A percentile compares a stretch with the other conserved stretches of the same genome.
These are phyloP conservation scores for Avena atlantica DNA, from an alignment of 176 grass and related monocot species.

Conservation along the genomic window DNA sequence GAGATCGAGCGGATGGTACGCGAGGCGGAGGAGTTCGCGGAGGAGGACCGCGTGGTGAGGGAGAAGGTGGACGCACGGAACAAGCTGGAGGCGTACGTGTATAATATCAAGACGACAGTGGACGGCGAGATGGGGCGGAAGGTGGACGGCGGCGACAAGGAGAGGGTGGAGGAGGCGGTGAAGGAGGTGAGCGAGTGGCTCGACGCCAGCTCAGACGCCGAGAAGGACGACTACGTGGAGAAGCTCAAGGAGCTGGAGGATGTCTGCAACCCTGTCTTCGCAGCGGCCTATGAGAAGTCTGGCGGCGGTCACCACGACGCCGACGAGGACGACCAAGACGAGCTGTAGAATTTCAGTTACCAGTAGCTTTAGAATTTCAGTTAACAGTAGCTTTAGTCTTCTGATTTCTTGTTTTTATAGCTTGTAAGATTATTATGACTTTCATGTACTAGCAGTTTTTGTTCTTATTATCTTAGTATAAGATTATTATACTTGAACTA, in stretches of 20 bases:
- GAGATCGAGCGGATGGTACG: constrained; percentile 46
- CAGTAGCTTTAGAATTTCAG: no score
- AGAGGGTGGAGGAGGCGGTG: constrained; percentile 25
- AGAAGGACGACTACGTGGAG: constrained; percentile 38
- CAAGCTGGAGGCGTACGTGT: constrained; percentile 39
- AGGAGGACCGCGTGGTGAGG: constrained; percentile 44
- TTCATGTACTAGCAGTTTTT: neutral
- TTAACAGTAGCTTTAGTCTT: no score
- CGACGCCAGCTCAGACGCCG: constrained; percentile 19
- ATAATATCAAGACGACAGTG: constrained; percentile 15
- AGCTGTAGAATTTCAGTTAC: neutral
- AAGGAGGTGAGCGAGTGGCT: constrained; percentile 43
- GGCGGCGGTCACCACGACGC: neutral
- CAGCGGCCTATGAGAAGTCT: neutral
- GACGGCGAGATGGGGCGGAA: constrained; percentile 34
- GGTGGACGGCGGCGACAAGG: constrained; percentile 35
- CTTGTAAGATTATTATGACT: neutral
- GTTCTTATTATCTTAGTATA: neutral
- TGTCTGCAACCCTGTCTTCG: constrained; percentile 41
- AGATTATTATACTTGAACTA: neutral
- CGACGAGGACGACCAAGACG: constrained; percentile 30
- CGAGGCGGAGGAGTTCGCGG: constrained; percentile 41
- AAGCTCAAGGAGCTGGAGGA: constrained; percentile 48
- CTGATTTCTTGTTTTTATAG: no score
- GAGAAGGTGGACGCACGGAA: constrained; percentile 47